These are phyloP conservation scores for Pestalotiopsis sp. DNA, from an alignment of 2,329 filamentous ascomycete genomes.

Conservation along the genomic window DNA sequence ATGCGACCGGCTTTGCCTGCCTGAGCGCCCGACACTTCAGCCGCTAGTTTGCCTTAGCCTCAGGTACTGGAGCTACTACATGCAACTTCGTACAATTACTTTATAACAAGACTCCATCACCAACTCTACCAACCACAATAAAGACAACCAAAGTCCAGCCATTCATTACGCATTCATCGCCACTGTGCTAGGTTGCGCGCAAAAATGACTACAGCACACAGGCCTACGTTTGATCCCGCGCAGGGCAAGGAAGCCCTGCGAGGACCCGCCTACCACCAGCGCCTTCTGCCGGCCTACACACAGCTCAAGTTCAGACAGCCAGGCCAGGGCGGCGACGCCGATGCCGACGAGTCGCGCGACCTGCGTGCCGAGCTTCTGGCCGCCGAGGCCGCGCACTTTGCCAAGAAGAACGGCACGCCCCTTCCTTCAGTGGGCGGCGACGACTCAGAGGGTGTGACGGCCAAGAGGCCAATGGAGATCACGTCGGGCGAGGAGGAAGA, in stretches of 20 bases:
- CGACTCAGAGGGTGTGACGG: conserved; percentile 37
- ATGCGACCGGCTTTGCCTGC: conserved; percentile 16
- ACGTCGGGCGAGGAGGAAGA: conserved; percentile 59
- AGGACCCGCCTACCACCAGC: conserved; percentile 93
- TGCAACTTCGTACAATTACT: not conserved
- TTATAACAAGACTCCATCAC: not conserved
- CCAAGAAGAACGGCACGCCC: conserved; percentile 73
- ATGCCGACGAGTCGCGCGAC: conserved; percentile 67
- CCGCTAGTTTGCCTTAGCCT: not conserved
- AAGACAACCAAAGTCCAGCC: not conserved
- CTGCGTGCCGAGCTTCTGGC: conserved; percentile 86
- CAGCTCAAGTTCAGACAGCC: conserved; percentile 80
- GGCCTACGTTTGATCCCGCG: conserved; percentile 95
- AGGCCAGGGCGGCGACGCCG: conserved; percentile 83
- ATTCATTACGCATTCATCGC: not conserved
- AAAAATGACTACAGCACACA: conserved; percentile 66
- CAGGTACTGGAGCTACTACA: not conserved
- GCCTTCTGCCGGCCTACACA: conserved; percentile 90
- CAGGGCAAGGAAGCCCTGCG: conserved; percentile 92
- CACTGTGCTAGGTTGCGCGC: not conserved
- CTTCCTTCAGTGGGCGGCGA: conserved; percentile 46
- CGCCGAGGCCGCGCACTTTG: conserved; percentile 84
- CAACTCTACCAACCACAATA: conserved; percentile 9
- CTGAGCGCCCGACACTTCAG: conserved; percentile 5
- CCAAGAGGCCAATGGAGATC: conserved; percentile 66